These are phyloP conservation scores for Ocimum tenuiflorum DNA, from an alignment of 257 asterid genomes.

Conservation along the genomic window DNA sequence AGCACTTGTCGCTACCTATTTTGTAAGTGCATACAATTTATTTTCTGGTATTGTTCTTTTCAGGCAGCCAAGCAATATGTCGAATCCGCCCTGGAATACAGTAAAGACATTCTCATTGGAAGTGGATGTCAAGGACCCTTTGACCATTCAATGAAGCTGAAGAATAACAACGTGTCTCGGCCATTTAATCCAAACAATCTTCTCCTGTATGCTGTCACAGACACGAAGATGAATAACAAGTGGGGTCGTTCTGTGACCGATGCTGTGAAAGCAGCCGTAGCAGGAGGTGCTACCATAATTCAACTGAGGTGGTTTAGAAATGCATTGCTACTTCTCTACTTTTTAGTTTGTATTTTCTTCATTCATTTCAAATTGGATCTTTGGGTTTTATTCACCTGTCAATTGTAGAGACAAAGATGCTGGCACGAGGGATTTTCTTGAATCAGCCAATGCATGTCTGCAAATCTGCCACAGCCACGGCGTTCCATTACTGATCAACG, in stretches of 20 bases:
- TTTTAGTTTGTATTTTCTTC: background rate
- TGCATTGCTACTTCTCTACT: no score
- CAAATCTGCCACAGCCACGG: slow-evolving; percentile 50
- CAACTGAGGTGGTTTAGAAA: slow-evolving; percentile 56
- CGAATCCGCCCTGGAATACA: slow-evolving; percentile 66
- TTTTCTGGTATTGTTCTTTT: slow-evolving; percentile 7
- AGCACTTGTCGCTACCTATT: background rate
- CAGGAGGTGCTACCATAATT: slow-evolving; percentile 90
- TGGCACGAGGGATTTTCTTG: slow-evolving; percentile 66
- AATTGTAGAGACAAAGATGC: slow-evolving; percentile 71
- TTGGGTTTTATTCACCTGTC: no score
- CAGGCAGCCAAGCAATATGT: slow-evolving; percentile 81
- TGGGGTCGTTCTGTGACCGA: slow-evolving; percentile 74
- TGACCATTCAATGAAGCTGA: slow-evolving; percentile 79
- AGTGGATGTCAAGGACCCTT: slow-evolving; percentile 80
- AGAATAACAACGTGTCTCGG: slow-evolving; percentile 28
- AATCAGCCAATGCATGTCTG: slow-evolving; percentile 68
- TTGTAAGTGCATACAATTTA: background rate
- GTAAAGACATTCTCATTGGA: slow-evolving; percentile 70
- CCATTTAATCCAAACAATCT: slow-evolving; percentile 65
- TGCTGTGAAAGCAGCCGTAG: slow-evolving; percentile 78
- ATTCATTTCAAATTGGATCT: no score
- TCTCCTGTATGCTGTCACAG: slow-evolving; percentile 90
- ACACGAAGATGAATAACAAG: slow-evolving; percentile 77
- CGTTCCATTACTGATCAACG: slow-evolving; percentile 75